Conservation (phyloP, 1,284 basidiomycete genomes). For the Omphalotus olearius region DNA sequence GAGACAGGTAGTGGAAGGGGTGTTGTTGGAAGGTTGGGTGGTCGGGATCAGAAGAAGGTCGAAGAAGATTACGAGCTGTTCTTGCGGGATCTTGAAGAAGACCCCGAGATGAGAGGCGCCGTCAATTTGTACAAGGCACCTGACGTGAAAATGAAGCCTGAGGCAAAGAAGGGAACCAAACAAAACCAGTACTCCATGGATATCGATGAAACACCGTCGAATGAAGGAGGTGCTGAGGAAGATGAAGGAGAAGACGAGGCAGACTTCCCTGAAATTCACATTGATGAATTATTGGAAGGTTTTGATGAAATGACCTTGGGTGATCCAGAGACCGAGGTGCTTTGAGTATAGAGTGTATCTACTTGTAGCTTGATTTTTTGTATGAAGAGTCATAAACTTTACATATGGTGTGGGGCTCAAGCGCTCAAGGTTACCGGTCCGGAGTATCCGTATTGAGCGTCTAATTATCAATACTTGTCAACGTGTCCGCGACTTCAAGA, state of each 20-base stretch:
- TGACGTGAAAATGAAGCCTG: conserved; percentile 41
- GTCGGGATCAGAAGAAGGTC: conserved; percentile 89
- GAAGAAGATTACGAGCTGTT: conserved; percentile 97
- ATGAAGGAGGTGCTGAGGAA: conserved; percentile 33
- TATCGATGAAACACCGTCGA: conserved; percentile 50
- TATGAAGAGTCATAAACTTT: neutral
- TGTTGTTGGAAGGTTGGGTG: conserved; percentile 86
- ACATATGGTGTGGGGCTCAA: too few relatives aligned
- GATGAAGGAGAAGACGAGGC: conserved; percentile 72
- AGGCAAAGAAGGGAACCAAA: conserved; percentile 43
- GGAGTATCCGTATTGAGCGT: neutral
- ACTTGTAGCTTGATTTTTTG: neutral
- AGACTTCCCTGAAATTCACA: conserved; percentile 85
- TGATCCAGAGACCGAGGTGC: conserved; percentile 19
- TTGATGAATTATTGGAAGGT: conserved; percentile 90
- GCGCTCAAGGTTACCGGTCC: neutral
- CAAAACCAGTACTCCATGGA: conserved; percentile 68
- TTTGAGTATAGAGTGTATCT: too few relatives aligned
- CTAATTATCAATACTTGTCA: neutral
- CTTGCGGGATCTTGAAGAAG: conserved; percentile 94
- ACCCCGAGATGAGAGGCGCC: conserved; percentile 85
- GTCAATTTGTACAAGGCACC: conserved; percentile 87
- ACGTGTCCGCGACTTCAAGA: neutral
- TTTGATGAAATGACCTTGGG: conserved; percentile 82
- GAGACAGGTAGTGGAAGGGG: conserved; percentile 74